A percentile compares a stretch with the other conserved stretches of the same genome.
Evolutionary conservation across 148 eudicot species (phyloP).

Genomic region (Heliamphora exappendiculata): DNA sequence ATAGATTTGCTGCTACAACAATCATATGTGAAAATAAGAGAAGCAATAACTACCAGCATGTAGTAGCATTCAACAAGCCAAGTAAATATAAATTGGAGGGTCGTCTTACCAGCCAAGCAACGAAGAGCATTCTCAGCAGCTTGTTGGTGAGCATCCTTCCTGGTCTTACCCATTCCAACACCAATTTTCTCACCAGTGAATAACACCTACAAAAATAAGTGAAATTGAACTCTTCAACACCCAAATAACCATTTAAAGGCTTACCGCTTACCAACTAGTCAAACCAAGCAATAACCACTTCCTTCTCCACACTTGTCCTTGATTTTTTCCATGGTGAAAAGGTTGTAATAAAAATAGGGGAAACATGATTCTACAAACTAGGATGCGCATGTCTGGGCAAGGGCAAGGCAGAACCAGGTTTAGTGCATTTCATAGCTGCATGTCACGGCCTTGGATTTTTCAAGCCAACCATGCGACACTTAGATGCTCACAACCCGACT

Average conservation of each 20-base stretch:
- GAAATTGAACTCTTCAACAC: conserved; percentile 2
- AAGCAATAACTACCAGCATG: neutral
- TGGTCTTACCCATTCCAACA: conserved; percentile 82
- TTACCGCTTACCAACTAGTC: neutral
- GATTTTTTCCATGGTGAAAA: neutral
- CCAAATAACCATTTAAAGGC: neutral
- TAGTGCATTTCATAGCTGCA: too few relatives aligned
- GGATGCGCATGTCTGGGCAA: neutral
- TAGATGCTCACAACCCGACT: too few relatives aligned
- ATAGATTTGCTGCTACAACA: neutral
- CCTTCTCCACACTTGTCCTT: neutral
- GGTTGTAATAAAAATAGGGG: neutral
- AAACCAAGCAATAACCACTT: neutral
- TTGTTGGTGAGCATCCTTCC: conserved; percentile 97
- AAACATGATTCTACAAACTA: neutral
- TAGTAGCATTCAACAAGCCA: too few relatives aligned
- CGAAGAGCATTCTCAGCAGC: conserved; percentile 93
- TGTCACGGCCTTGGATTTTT: too few relatives aligned
- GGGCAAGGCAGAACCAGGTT: neutral
- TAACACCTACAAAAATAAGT: conserved; percentile 50
- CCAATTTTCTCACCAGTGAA: conserved; percentile 93
- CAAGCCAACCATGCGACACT: too few relatives aligned
- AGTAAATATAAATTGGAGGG: neutral
- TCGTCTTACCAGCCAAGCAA: conserved; percentile 66
- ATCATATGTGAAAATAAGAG: neutral